Evolutionary conservation across 306 rosid species (phyloP).

Genomic region (Quercus parvula): DNA sequence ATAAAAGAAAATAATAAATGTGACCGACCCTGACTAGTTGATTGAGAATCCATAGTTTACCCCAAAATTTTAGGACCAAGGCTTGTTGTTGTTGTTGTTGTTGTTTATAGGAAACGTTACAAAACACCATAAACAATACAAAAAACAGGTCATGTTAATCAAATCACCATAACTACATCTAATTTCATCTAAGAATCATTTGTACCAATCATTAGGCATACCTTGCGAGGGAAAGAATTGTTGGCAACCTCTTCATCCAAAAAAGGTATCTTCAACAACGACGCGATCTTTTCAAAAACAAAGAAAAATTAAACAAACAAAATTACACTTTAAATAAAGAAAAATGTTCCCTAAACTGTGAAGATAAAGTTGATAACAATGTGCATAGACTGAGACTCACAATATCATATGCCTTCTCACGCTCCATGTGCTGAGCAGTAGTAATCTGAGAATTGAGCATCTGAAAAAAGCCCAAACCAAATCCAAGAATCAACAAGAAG

Average conservation of each 20-base stretch:
- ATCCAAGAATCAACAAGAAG: background rate
- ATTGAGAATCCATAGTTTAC: too few relatives aligned
- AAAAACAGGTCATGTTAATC: background rate
- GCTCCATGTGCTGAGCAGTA: slow-evolving; percentile 69
- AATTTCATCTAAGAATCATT: slow-evolving; percentile 14
- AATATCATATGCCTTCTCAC: slow-evolving; percentile 82
- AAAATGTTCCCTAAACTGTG: background rate
- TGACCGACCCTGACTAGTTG: too few relatives aligned
- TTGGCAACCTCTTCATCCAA: slow-evolving; percentile 77
- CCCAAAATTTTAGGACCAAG: too few relatives aligned
- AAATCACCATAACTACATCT: background rate
- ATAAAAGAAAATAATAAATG: too few relatives aligned
- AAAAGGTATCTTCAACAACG: slow-evolving; percentile 78
- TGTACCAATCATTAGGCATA: slow-evolving; percentile 27
- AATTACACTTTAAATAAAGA: background rate
- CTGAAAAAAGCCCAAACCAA: slow-evolving; percentile 35
- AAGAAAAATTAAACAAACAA: background rate
- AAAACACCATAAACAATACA: background rate
- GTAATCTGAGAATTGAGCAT: slow-evolving; percentile 71
- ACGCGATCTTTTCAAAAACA: slow-evolving; percentile 50
- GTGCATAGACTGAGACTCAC: slow-evolving; percentile 52
- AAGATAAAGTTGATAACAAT: background rate
- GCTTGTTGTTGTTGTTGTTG: too few relatives aligned
- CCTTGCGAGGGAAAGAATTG: slow-evolving; percentile 85
- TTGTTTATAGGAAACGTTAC: background rate